Base-by-base conservation (phyloP, 176 grass and related monocot genomes). In the Typha latifolia region DNA sequence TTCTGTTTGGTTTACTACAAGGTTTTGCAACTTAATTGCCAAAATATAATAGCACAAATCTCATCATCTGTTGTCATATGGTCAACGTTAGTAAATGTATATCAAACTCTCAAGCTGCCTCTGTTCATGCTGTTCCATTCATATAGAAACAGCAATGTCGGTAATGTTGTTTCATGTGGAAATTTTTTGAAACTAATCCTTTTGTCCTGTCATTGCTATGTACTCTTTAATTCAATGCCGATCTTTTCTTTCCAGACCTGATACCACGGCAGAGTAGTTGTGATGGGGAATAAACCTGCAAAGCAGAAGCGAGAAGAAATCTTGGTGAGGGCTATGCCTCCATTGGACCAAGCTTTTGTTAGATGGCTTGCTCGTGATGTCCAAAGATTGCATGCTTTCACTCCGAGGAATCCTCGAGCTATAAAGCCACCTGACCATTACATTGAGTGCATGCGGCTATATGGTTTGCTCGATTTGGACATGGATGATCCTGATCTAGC, bases 361-460 rank as follows among this genome's bases (percentile, higher is more conserved):
- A 66, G 63, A 76, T 76, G 73, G 73, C 63, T 76, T 26, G 50
- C 27, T 56, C 72, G 4, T 8, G 72, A 74, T 29, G 31, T 76
- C 2, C 24, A 48, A 48, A 67, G 73, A 32, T 29, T 76, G 13
- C 73, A 76, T 14, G 32, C 12, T 27, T 67, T 76, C 7, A 15
- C 51, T 14, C 64, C 63, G 12, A 67, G 64, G 64, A 76, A 76
- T 48, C 51, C 51, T 59, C 51, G 34, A 48, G 50, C 73, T 37
- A 67, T 76, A 61, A 76, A 67, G 73, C 73, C 73, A 26, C 73
- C 73, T 32, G 72, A 74, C 15, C 72, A 74, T 47, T 73, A 73
- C 22, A 64, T 73, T 18, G 71, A 73, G 71, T 73, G 50, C 71
- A 73, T 73, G 71, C 43, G 61, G 37, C 49, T 74, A 21, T 56